Evolutionary conservation across 306 rosid genomes (phyloP).

Genomic region (Sindora glabra): DNA sequence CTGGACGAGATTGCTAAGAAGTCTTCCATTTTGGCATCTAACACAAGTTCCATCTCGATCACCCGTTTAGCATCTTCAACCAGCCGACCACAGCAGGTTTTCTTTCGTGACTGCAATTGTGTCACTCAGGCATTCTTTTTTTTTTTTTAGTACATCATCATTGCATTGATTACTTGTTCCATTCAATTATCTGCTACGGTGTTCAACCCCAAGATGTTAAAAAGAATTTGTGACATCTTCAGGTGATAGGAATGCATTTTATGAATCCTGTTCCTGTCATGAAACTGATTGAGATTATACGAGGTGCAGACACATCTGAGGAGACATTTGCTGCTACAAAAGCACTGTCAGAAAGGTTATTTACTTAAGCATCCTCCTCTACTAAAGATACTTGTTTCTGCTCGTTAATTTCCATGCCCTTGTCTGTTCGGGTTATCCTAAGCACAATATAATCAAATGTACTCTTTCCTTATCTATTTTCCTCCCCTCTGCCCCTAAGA

Average conservation of each 20-base stretch:
- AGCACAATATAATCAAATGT: background rate
- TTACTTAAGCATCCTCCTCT: background rate
- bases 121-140: too few species aligned
- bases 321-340: slow-evolving; percentile 57
- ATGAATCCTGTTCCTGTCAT: slow-evolving; percentile 93
- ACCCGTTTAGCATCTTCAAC: slow-evolving; percentile 78
- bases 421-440: background rate
- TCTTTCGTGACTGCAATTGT: too few species aligned
- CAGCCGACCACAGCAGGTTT: slow-evolving; percentile 60
- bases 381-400: background rate
- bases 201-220: background rate
- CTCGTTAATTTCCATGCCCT: background rate
- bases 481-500: background rate
- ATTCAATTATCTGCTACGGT: background rate
- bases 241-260: slow-evolving; percentile 98
- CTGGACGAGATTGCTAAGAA: slow-evolving; percentile 53
- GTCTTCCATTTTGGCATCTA: slow-evolving; percentile 81
- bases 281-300: slow-evolving; percentile 83
- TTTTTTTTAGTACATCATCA: too few species aligned
- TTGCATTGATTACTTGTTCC: background rate
- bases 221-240: slow-evolving; percentile 7
- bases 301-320: slow-evolving; percentile 77
- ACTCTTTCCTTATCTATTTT: too few species aligned
- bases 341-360: slow-evolving; percentile 72
- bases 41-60: slow-evolving; percentile 90